Evolutionary conservation across 2,329 filamentous ascomycete genomes (phyloP), one percentile per base, ranked within the genome.

Genomic region (Penicillium sp.): DNA sequence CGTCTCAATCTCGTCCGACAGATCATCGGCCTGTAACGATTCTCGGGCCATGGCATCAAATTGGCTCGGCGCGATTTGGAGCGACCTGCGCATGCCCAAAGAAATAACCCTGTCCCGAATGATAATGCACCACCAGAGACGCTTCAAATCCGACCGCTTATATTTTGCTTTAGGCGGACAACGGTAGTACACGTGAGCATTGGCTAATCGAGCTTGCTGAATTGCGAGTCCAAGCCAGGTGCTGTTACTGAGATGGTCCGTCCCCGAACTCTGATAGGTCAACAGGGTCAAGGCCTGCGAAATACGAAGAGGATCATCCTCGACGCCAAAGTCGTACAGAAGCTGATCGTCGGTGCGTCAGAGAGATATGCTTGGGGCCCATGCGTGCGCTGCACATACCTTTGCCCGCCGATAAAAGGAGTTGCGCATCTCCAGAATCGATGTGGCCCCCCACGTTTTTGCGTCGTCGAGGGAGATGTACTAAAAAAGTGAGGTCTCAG

Each of bases 241-340:
- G 6, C 18, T 43, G 24, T 43, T 43, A 13, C 40, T 43, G 28
- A 43, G 40, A 12, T 34, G 29, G 18, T 43, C 32, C 9, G 40
- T 35, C 11, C 29, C 40, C 2, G 40, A 26, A 33, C 40, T 43
- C 34, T 43, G 40, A 27, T 43, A 43, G 2, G 40, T 43, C 11
- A 43, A 12, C 13, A 43, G 24, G 7, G 40, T 43, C 3, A 43
- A 35, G 11, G 40, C 40, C 26, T 43, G 40, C 26, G 40, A 29
- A 24, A 43, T 43, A 33, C 40, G 18, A 7, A 43, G 29, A 11
- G 8, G 40, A 9, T 43, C 40, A 9, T 43, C 32, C 18, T 43
- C 40, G 5, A 43, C 40, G n/a, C 40, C 32, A n/a, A 43, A 43
- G 26, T 43, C 32, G 32, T 43, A 43, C 33, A 43, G 40, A 8